These are phyloP conservation scores for Oryza meyeriana DNA, from an alignment of 176 grass and related monocot species.

Conservation along the genomic window DNA sequence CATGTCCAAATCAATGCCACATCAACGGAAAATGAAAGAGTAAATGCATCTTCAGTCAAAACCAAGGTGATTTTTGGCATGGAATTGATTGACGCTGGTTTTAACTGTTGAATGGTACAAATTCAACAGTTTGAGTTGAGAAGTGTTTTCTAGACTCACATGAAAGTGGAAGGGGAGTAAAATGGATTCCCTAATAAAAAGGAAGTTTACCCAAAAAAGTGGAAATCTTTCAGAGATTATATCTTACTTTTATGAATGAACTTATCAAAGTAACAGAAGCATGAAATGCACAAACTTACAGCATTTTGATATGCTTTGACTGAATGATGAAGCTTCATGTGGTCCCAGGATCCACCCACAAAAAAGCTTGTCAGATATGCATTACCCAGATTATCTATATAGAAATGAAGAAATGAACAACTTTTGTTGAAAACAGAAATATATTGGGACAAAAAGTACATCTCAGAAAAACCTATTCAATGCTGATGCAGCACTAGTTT, in stretches of 20 bases:
- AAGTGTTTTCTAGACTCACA: not conserved
- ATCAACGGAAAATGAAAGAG: not conserved
- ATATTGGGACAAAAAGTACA: not conserved
- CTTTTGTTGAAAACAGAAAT: slow-evolving; percentile 14
- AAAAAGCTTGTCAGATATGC: slow-evolving; percentile 97
- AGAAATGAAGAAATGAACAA: slow-evolving; percentile 1
- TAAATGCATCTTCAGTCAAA: not conserved
- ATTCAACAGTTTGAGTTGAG: not conserved
- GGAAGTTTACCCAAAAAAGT: slow-evolving; percentile 17
- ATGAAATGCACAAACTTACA: slow-evolving; percentile 60
- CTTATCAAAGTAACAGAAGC: slow-evolving; percentile 12
- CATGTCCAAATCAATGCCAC: not conserved
- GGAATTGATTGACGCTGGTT: not conserved
- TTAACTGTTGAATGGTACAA: not conserved
- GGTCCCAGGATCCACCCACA: slow-evolving; percentile 73
- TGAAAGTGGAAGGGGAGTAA: not conserved
- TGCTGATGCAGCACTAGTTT: not conserved
- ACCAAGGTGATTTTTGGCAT: not conserved
- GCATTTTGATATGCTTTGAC: slow-evolving; percentile 99
- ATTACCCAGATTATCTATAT: slow-evolving; percentile 92
- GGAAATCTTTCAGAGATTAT: slow-evolving; percentile 13
- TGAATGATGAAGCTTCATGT: slow-evolving; percentile 71
- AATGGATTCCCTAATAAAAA: not conserved
- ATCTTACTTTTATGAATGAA: not conserved
- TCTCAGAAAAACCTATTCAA: not conserved